Conservation (phyloP, 202 grass and related monocot species). For the Carex sylvatica region DNA sequence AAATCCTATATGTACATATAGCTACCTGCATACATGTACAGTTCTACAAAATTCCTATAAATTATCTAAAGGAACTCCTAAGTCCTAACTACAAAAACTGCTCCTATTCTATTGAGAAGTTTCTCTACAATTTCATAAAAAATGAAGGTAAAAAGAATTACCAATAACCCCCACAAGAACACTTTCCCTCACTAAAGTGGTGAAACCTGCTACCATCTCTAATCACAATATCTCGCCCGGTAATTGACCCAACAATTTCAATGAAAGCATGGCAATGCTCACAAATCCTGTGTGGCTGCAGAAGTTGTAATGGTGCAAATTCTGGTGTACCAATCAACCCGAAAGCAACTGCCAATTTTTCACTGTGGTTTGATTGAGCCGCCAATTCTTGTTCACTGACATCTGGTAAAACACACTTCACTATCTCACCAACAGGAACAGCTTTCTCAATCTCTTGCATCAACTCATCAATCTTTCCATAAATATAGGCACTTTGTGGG, state of each 20-base stretch:
- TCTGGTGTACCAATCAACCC: conserved; percentile 64
- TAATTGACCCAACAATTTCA: conserved; percentile 45
- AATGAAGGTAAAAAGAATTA: conserved; percentile 31
- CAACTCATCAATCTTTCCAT: conserved; percentile 53
- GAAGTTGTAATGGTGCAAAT: conserved; percentile 46
- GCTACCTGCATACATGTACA: conserved; percentile 8
- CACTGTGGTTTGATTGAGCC: conserved; percentile 48
- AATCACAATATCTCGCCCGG: conserved; percentile 62
- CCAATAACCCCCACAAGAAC: conserved; percentile 83
- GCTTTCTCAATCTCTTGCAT: conserved; percentile 49
- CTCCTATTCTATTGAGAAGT: neutral
- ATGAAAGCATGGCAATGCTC: conserved; percentile 67
- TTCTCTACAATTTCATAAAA: neutral
- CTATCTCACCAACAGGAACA: conserved; percentile 48
- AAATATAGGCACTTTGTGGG: conserved; percentile 50
- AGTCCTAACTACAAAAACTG: conserved; percentile 14
- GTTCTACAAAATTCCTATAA: conserved; percentile 12
- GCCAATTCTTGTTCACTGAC: conserved; percentile 42
- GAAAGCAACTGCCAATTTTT: conserved; percentile 72
- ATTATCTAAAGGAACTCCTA: neutral
- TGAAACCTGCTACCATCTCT: conserved; percentile 85
- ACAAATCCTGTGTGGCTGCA: conserved; percentile 65
- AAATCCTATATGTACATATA: conserved; percentile 7
- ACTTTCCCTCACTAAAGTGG: conserved; percentile 73
- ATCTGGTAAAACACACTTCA: conserved; percentile 60